A percentile compares a stretch with the other conserved stretches of the same genome.
These are phyloP conservation scores for Leccinum truebloodii DNA, from an alignment of 768 basidiomycete genomes.

Conservation along the genomic window DNA sequence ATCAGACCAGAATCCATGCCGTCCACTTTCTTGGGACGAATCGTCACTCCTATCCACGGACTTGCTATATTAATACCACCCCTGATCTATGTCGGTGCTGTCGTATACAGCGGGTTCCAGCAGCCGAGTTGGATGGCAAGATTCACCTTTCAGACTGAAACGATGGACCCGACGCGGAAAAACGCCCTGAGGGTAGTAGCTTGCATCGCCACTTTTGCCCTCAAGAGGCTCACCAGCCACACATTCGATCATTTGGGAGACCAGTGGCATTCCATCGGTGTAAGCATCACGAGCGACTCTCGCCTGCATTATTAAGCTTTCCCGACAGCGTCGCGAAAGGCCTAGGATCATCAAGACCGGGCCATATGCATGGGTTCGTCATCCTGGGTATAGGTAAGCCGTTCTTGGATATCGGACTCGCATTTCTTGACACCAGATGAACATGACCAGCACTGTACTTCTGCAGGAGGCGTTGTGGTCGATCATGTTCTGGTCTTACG, in stretches of 20 bases:
- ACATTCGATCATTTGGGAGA: slow-evolving; percentile 20
- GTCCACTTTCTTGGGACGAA: slow-evolving; percentile 18
- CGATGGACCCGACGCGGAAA: slow-evolving; percentile 11
- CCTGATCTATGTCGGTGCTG: slow-evolving; percentile 23
- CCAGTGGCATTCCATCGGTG: slow-evolving; percentile 32
- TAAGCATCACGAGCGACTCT: not conserved
- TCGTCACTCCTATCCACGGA: slow-evolving; percentile 29
- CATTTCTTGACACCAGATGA: not conserved
- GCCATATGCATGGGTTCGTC: slow-evolving; percentile 36
- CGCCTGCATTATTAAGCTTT: slow-evolving; percentile 1
- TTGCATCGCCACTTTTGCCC: slow-evolving; percentile 19
- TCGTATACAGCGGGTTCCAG: slow-evolving; percentile 26
- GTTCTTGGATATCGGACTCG: not conserved
- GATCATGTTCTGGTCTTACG: slow-evolving; percentile 35
- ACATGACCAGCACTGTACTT: slow-evolving; percentile 16
- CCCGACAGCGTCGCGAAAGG: slow-evolving; percentile 29
- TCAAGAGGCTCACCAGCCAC: not conserved
- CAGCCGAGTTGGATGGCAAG: slow-evolving; percentile 34
- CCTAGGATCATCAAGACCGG: slow-evolving; percentile 33
- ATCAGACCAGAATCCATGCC: slow-evolving; percentile 19
- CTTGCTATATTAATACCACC: slow-evolving; percentile 22
- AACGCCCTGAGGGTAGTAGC: slow-evolving; percentile 17
- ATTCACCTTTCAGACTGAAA: slow-evolving; percentile 16
- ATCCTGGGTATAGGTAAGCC: slow-evolving; percentile 33
- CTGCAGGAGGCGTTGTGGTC: slow-evolving; percentile 21